Base-by-base conservation (phyloP, 768 basidiomycete genomes). In the Baorangia bicolor region DNA sequence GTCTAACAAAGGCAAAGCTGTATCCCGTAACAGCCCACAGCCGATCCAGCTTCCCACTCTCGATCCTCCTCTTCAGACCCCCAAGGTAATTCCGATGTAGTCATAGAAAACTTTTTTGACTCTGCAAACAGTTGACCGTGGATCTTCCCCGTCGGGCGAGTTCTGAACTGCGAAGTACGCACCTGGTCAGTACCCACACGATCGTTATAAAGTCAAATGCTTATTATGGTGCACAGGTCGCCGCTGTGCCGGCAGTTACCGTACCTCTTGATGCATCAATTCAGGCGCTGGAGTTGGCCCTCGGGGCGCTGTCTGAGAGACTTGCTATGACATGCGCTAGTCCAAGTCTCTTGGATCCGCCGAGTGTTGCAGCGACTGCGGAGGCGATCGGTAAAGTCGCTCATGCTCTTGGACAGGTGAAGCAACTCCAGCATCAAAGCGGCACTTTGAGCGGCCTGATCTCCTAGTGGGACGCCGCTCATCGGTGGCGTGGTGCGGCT, bases 301-400 rank as follows among this genome's bases (percentile, higher is more conserved):
- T 91, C 34, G 75, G 74, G 28, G 64, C 66, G 20, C 73, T 90
- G 30, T 81, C 86, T 4, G 65, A 76, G 28, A 79, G 80, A 65
- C 69, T 90, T 46, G 69, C 72, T 28, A 59, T 71, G 13, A 69
- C 83, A n/a, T 75, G 82, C 6, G 65, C 70, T n/a, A 68, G 67
- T 31, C 62, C 70, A 10, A 59, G 59, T 37, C 52, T 75, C 20
- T 40, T 76, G 49, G 86, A 90, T 63, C 74, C 78, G 31, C 48
- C 63, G 23, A 73, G 78, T 5, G 80, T 92, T 46, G 80, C 77
- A 38, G 70, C 73, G 43, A 81, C 81, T 16, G 87, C 88, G n/a
- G 87, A 90, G 58, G 81, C 86, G 2, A 86, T 92, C 30, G 69
- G 73, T 40, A 88, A 88, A 65, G 82, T 87, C 9, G 76, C 81